These are phyloP conservation scores for Lepidium africanum DNA, from an alignment of 345 rosid genomes.

Conservation along the genomic window DNA sequence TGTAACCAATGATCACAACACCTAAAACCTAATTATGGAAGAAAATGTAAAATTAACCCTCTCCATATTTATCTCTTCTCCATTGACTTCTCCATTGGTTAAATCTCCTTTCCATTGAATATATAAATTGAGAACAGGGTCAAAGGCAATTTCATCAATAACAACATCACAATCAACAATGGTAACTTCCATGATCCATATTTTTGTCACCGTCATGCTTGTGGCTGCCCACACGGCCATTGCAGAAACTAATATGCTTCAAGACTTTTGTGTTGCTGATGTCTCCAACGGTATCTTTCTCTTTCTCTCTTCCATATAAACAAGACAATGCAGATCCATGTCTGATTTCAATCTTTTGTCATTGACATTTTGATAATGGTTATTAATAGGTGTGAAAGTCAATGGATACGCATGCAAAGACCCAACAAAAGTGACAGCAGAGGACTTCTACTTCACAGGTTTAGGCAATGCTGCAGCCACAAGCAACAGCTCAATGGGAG, in stretches of 20 bases:
- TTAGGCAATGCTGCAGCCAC: conserved; percentile 18
- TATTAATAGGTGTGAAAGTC: conserved; percentile 18
- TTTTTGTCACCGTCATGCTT: conserved; percentile 19
- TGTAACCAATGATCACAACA: conserved; percentile 11
- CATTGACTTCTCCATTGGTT: conserved; percentile 9
- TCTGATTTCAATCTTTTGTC: neutral
- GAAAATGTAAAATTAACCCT: neutral
- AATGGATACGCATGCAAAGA: conserved; percentile 33
- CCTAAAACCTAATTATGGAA: conserved; percentile 21
- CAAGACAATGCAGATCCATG: neutral
- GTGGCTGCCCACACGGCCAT: conserved; percentile 26
- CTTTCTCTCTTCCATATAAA: neutral
- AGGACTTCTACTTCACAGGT: conserved; percentile 28
- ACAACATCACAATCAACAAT: conserved; percentile 15
- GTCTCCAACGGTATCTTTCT: conserved; percentile 34
- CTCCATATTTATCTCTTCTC: conserved; percentile 19
- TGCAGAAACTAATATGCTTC: conserved; percentile 66
- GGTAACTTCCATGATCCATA: conserved; percentile 9
- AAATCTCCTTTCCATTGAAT: neutral
- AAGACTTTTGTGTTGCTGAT: conserved; percentile 89
- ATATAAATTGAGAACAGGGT: conserved; percentile 20
- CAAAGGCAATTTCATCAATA: conserved; percentile 5
- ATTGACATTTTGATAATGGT: neutral
- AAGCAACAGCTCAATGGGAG: conserved; percentile 15
- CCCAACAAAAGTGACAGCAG: conserved; percentile 22